Percentiles rank a stretch among this genome's conserved stretches.
phyloP scores from a whole-genome alignment of 306 rosid species.

The Castanea mollissima region DNA sequence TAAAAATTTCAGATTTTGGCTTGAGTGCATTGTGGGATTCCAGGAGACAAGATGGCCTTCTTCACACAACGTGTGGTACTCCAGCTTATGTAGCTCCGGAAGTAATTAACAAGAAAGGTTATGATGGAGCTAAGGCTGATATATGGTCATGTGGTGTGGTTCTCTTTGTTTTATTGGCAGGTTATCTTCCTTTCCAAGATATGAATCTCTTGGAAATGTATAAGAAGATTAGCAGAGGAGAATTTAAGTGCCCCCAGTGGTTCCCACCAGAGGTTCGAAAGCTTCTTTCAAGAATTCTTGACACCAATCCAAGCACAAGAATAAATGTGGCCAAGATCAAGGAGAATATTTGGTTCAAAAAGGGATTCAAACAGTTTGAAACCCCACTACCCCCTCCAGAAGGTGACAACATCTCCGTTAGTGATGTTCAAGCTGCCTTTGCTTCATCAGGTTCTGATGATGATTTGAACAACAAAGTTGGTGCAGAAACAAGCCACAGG shows the following conservation, averaged over 20 bases:
- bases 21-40: slow-evolving; percentile 55
- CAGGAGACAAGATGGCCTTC: slow-evolving; percentile 44
- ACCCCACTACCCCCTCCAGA: slow-evolving; percentile 4
- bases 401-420: background rate
- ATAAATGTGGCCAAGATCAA: slow-evolving; percentile 32
- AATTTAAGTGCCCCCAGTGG: slow-evolving; percentile 61
- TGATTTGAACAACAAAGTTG: background rate
- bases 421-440: slow-evolving; percentile 31
- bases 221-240: slow-evolving; percentile 52
- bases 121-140: slow-evolving; percentile 71
- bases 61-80: slow-evolving; percentile 67
- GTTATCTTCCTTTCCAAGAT: slow-evolving; percentile 65
- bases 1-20: slow-evolving; percentile 62
- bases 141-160: slow-evolving; percentile 82
- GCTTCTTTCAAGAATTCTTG: slow-evolving; percentile 55
- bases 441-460: slow-evolving; percentile 4
- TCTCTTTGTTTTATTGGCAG: slow-evolving; percentile 66
- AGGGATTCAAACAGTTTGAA: slow-evolving; percentile 35
- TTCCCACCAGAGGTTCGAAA: slow-evolving; percentile 41
- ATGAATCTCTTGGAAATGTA: slow-evolving; percentile 54
- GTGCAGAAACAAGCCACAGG: slow-evolving; percentile 2
- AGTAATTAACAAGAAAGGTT: slow-evolving; percentile 55
- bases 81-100: slow-evolving; percentile 71
- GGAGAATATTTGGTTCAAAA: slow-evolving; percentile 59
- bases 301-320: slow-evolving; percentile 57